Percentiles rank a stretch among this genome's conserved stretches.
Conservation (phyloP, 1,284 basidiomycete species). For the Sanghuangporus sanghuang region DNA sequence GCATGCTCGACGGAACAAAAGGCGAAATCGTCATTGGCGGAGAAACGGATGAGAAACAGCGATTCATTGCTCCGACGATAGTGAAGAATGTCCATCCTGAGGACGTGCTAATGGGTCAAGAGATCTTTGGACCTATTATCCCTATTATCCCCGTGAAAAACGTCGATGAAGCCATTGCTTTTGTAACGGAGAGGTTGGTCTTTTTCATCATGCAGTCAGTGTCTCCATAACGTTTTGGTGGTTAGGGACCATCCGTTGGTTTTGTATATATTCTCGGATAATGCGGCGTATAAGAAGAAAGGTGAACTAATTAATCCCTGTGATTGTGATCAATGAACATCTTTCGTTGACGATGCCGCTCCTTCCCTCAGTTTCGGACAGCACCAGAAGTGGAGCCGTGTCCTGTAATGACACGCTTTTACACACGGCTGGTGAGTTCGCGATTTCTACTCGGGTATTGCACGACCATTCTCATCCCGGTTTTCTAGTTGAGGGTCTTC, state of each 20-base stretch:
- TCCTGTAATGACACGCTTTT: conserved; percentile 65
- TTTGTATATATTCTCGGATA: conserved; percentile 71
- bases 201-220: background rate
- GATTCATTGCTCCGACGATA: conserved; percentile 65
- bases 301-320: conserved; percentile 31
- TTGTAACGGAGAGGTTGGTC: conserved; percentile 56
- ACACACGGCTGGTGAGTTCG: conserved; percentile 43
- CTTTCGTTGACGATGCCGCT: background rate
- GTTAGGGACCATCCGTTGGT: conserved; percentile 70
- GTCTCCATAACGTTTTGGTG: background rate
- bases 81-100: conserved; percentile 56
- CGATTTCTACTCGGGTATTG: background rate
- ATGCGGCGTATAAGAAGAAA: conserved; percentile 55
- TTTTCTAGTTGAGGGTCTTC: conserved; percentile 52
- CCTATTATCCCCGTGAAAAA: conserved; percentile 73
- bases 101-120: conserved; percentile 78
- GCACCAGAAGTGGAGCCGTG: conserved; percentile 62
- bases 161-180: conserved; percentile 68
- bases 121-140: conserved; percentile 75
- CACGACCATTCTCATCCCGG: background rate
- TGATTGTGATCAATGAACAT: conserved; percentile 1
- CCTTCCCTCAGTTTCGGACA: conserved; percentile 47
- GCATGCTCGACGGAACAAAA: conserved; percentile 60
- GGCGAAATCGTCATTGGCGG: conserved; percentile 74
- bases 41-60: conserved; percentile 48